Conservation (phyloP, 139 green algal species). For the Gonium pectorale region DNA sequence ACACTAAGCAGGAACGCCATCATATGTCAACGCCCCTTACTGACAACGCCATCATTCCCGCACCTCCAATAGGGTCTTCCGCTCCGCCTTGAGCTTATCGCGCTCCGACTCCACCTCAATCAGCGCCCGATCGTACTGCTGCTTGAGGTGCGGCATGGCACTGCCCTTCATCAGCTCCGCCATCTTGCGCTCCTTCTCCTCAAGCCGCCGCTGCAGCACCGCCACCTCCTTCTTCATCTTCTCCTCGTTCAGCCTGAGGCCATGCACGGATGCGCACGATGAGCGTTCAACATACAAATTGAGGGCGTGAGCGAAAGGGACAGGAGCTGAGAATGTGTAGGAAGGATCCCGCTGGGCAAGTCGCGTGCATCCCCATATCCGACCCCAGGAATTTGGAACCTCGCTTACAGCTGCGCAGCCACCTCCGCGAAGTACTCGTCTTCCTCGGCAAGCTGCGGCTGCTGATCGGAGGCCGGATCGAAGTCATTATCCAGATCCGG, state of each 20-base stretch:
- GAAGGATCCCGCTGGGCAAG: no score
- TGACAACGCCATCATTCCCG: background rate
- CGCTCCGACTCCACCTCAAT: conserved; percentile 63
- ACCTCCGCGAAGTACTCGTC: conserved; percentile 60
- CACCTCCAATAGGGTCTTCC: conserved; percentile 62
- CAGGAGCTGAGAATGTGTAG: no score
- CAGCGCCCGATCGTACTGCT: conserved; percentile 74
- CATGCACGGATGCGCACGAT: no score
- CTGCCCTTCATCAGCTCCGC: conserved; percentile 55
- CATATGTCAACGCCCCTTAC: background rate
- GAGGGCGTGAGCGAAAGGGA: no score
- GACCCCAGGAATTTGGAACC: no score
- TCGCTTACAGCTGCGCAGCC: conserved; percentile 59
- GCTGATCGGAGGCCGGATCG: background rate
- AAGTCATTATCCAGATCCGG: no score
- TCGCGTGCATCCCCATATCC: no score
- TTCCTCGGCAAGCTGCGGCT: conserved; percentile 21
- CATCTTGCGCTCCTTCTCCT: conserved; percentile 69
- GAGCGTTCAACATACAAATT: no score
- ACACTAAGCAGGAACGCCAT: background rate
- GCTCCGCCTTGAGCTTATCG: conserved; percentile 62
- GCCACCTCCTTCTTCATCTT: conserved; percentile 63
- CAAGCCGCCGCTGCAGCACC: conserved; percentile 59
- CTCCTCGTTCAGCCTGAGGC: conserved; percentile 60
- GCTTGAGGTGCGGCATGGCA: conserved; percentile 60